Conservation (phyloP, 1,139 yeast genomes). For the Candida frijolesensis region DNA sequence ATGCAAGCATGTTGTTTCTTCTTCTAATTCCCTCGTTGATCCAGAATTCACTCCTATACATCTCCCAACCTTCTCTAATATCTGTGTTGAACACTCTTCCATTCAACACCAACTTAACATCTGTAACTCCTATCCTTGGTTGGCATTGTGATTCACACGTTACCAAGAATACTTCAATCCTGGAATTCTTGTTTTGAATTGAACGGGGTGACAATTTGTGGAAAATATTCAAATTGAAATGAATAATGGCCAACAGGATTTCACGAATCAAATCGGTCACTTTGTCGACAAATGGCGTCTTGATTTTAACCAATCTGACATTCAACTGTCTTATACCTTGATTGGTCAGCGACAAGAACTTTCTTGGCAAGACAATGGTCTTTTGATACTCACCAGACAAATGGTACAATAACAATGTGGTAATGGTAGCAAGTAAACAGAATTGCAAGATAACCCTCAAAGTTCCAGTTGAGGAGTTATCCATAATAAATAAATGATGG, state of each 20-base stretch:
- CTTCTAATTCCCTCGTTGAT: conserved; percentile 77
- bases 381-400: conserved; percentile 87
- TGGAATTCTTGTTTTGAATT: conserved; percentile 33
- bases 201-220: conserved; percentile 41
- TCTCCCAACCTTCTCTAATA: conserved; percentile 92
- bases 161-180: conserved; percentile 45
- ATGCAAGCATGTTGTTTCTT: conserved; percentile 46
- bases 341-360: conserved; percentile 76
- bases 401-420: conserved; percentile 77
- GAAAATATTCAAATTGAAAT: conserved; percentile 28
- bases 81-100: conserved; percentile 83
- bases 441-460: conserved; percentile 57
- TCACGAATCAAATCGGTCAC: conserved; percentile 49
- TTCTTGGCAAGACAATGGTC: conserved; percentile 80
- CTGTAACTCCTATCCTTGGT: conserved; percentile 48
- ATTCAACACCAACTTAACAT: conserved; percentile 72
- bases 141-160: conserved; percentile 50
- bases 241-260: conserved; percentile 35
- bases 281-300: conserved; percentile 57
- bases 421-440: conserved; percentile 61
- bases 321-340: conserved; percentile 86
- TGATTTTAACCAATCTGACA: conserved; percentile 71
- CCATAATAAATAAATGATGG: conserved; percentile 41
- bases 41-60: conserved; percentile 94
- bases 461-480: conserved; percentile 30